These are phyloP conservation scores for Lepiota brunneoincarnata DNA, from an alignment of 768 basidiomycete genomes.

Conservation along the genomic window DNA sequence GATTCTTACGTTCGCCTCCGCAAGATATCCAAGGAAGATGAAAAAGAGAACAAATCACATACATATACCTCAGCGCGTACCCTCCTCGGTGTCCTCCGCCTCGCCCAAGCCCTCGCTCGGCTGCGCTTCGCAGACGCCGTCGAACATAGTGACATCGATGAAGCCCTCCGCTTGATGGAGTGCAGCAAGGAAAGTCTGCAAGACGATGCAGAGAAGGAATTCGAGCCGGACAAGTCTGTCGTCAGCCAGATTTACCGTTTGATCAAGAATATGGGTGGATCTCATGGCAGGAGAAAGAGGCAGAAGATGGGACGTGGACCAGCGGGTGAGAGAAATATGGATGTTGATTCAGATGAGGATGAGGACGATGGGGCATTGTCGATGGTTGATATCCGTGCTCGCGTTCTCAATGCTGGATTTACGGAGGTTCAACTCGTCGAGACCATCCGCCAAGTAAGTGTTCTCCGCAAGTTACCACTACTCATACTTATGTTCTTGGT, in stretches of 20 bases:
- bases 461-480: background rate
- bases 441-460: constrained; percentile 72
- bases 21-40: constrained; percentile 89
- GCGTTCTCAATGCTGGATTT: constrained; percentile 83
- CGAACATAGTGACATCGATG: constrained; percentile 87
- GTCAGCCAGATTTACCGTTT: constrained; percentile 86
- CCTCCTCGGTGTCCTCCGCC: constrained; percentile 88
- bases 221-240: constrained; percentile 73
- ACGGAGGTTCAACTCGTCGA: constrained; percentile 90
- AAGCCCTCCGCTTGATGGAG: constrained; percentile 95
- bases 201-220: constrained; percentile 72
- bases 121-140: constrained; percentile 83
- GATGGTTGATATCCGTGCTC: constrained; percentile 84
- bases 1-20: constrained; percentile 95
- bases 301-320: constrained; percentile 65
- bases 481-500: constrained; percentile 15
- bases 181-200: constrained; percentile 90
- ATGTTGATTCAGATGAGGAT: constrained; percentile 66
- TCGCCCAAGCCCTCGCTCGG: constrained; percentile 92
- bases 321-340: constrained; percentile 67
- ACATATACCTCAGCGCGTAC: constrained; percentile 97
- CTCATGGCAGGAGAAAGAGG: constrained; percentile 29
- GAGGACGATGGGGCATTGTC: constrained; percentile 71
- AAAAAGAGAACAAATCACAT: constrained; percentile 83
- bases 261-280: constrained; percentile 80